Evolutionary conservation across 768 basidiomycete genomes (phyloP).

Genomic region (Phlebiopsis gigantea): DNA sequence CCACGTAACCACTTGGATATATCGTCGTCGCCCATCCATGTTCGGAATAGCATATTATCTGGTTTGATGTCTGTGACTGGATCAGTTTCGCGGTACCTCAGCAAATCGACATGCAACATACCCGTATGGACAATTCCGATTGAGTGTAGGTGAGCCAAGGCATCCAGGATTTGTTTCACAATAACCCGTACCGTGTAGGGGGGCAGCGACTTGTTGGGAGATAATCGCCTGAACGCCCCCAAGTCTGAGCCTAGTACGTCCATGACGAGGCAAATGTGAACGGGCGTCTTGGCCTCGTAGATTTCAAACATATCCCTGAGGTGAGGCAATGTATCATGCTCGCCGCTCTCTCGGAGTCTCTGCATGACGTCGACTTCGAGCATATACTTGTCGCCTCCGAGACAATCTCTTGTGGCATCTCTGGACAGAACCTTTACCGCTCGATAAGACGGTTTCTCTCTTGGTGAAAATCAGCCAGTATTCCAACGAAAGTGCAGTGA

Average conservation of each 20-base stretch:
- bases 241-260: conserved; percentile 18
- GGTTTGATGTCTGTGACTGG: conserved; percentile 22
- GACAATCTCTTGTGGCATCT: conserved; percentile 14
- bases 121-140: conserved; percentile 20
- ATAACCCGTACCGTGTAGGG: conserved; percentile 15
- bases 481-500: no score
- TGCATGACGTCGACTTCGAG: conserved; percentile 19
- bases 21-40: conserved; percentile 2
- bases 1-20: conserved; percentile 8
- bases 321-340: conserved; percentile 13
- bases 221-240: conserved; percentile 16
- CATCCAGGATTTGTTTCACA: conserved; percentile 12
- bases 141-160: conserved; percentile 14
- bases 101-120: not conserved
- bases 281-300: conserved; percentile 7
- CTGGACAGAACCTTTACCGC: conserved; percentile 21
- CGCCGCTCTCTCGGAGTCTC: conserved; percentile 9
- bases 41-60: conserved; percentile 23
- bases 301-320: conserved; percentile 16
- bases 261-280: conserved; percentile 21
- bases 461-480: no score
- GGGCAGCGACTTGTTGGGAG: conserved; percentile 16
- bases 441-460: conserved; percentile 10
- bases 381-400: conserved; percentile 3
- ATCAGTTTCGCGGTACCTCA: not conserved